Conservation (phyloP, 352 stramenopile species). For the Peronospora tabacina region DNA sequence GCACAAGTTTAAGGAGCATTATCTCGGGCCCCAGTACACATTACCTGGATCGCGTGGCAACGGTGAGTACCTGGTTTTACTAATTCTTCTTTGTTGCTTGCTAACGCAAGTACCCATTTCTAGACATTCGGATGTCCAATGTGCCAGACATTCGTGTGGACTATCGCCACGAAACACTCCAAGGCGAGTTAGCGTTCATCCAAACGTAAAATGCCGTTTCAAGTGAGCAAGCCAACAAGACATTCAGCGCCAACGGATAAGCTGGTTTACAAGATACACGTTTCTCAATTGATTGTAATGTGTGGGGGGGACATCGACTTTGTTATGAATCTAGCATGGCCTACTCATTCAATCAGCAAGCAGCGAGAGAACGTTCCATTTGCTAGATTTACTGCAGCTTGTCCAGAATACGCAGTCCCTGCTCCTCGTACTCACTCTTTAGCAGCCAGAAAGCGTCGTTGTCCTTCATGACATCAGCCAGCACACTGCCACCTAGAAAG, state of each 20-base stretch:
- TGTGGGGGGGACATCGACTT: constrained; percentile 24
- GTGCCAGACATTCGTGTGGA: constrained; percentile 89
- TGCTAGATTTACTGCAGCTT: constrained; percentile 50
- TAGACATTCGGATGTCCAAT: constrained; percentile 92
- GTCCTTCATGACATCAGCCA: constrained; percentile 93
- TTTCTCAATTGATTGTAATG: constrained; percentile 16
- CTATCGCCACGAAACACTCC: constrained; percentile 84
- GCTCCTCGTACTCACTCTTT: constrained; percentile 92
- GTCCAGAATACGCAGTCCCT: constrained; percentile 80
- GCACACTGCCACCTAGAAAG: constrained; percentile 89
- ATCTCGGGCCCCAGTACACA: constrained; percentile 90
- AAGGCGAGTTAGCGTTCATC: constrained; percentile 65
- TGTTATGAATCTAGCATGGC: constrained; percentile 11
- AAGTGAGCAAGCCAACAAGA: constrained; percentile 6
- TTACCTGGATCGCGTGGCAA: constrained; percentile 64
- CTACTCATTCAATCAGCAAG: constrained; percentile 12
- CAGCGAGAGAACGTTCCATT: constrained; percentile 11
- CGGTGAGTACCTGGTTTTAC: constrained; percentile 31
- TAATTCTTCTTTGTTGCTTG: constrained; percentile 2
- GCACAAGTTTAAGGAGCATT: constrained; percentile 96
- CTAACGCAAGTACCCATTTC: constrained; percentile 8
- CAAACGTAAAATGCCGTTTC: constrained; percentile 34
- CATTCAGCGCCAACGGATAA: background rate
- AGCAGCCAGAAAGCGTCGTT: constrained; percentile 92
- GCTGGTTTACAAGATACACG: constrained; percentile 1